Evolutionary conservation across 2,329 filamentous ascomycete genomes (phyloP).

Genomic region (Alternaria solani): DNA sequence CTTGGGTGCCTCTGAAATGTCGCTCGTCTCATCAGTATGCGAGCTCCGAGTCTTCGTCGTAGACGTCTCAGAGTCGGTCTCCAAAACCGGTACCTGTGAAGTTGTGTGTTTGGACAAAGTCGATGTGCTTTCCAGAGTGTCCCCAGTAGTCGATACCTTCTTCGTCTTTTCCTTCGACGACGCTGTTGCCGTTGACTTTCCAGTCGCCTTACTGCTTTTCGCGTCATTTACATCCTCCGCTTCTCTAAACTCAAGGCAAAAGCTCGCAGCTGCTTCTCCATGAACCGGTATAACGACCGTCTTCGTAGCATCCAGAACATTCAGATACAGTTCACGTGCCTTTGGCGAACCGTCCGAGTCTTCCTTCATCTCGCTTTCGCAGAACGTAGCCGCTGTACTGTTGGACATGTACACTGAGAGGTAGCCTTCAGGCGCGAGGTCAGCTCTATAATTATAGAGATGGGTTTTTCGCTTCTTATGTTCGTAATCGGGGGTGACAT

Average conservation of each 20-base stretch:
- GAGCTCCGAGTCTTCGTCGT: too few relatives aligned
- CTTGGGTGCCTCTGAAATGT: not conserved
- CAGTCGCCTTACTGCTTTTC: not conserved
- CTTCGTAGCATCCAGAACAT: not conserved
- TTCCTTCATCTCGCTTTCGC: not conserved
- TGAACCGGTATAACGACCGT: not conserved
- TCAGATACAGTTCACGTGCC: not conserved
- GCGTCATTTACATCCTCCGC: not conserved
- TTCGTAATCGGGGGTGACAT: fast-evolving
- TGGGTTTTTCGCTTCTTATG: not conserved
- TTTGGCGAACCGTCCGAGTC: not conserved
- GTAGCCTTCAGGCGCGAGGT: conserved; percentile 8
- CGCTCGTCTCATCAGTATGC: not conserved
- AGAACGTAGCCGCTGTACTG: conserved; percentile 1
- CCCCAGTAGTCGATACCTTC: not conserved
- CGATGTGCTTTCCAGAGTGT: not conserved
- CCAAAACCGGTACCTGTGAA: not conserved
- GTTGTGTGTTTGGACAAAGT: not conserved
- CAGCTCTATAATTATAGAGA: conserved; percentile 9
- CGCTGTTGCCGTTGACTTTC: fast-evolving
- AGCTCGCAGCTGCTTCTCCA: not conserved
- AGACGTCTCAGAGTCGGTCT: not conserved
- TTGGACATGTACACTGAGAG: conserved; percentile 10
- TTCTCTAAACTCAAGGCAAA: not conserved
- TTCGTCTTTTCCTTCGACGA: not conserved